A percentile compares a stretch with the other conserved stretches of the same genome.
phyloP scores from a whole-genome alignment of 2,329 filamentous ascomycete genomes.

The Ploettnerulaceae sp. region DNA sequence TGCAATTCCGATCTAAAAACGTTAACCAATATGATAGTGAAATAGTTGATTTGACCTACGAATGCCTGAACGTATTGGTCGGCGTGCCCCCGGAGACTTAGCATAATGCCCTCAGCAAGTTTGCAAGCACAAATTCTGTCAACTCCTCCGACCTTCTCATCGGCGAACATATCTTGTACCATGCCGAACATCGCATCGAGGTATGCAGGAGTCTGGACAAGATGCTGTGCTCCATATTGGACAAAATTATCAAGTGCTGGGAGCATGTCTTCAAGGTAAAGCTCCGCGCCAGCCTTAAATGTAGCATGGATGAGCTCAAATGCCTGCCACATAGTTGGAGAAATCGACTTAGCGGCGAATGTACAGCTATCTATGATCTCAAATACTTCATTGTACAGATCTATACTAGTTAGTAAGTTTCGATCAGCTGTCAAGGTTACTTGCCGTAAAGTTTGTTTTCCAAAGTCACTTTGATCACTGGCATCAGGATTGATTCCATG shows the following conservation, averaged over 20 bases:
- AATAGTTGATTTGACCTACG: slow-evolving; percentile 23
- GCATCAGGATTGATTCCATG: slow-evolving; percentile 94
- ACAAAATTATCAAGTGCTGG: slow-evolving; percentile 97
- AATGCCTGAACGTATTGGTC: slow-evolving; percentile 88
- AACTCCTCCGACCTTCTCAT: slow-evolving; percentile 86
- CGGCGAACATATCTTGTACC: slow-evolving; percentile 91
- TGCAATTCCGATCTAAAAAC: slow-evolving; percentile 61
- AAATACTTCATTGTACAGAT: slow-evolving; percentile 96
- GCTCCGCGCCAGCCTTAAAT: slow-evolving; percentile 93
- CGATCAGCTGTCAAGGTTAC: slow-evolving; percentile 17
- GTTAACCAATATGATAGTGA: slow-evolving; percentile 13
- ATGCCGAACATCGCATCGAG: slow-evolving; percentile 86
- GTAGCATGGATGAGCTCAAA: slow-evolving; percentile 96
- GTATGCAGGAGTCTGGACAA: slow-evolving; percentile 80
- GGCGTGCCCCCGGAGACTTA: slow-evolving; percentile 83
- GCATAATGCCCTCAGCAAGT: slow-evolving; percentile 93
- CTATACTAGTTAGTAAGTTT: slow-evolving; percentile 38
- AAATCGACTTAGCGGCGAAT: slow-evolving; percentile 93
- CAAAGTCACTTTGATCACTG: slow-evolving; percentile 89
- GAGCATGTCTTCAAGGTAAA: slow-evolving; percentile 98
- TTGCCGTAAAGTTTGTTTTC: slow-evolving; percentile 94
- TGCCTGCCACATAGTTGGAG: slow-evolving; percentile 95
- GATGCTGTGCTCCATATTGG: slow-evolving; percentile 76
- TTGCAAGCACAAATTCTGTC: slow-evolving; percentile 98
- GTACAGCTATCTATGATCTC: slow-evolving; percentile 99